These are phyloP conservation scores for Hypholoma sublateritium DNA, from an alignment of 768 basidiomycete species.

Conservation along the genomic window DNA sequence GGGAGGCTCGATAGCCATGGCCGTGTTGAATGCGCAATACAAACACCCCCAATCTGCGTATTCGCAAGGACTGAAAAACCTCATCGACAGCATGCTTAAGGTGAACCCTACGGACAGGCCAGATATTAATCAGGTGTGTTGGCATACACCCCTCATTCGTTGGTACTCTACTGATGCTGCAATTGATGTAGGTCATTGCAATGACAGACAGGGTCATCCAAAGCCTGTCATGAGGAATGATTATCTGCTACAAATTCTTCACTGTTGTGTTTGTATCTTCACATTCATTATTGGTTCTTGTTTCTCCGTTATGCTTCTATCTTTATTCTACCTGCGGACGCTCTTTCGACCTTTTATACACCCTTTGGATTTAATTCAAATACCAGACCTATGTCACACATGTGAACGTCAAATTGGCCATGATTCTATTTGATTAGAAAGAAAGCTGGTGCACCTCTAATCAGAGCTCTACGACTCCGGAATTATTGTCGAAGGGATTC, in stretches of 20 bases:
- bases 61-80: constrained; percentile 75
- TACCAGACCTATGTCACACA: not conserved
- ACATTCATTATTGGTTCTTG: not conserved
- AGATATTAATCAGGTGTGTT: constrained; percentile 75
- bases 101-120: constrained; percentile 82
- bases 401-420: not conserved
- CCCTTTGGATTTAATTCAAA: constrained; percentile 6
- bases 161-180: not conserved
- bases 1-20: constrained; percentile 97
- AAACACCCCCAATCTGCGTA: constrained; percentile 87
- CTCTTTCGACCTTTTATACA: not conserved
- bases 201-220: constrained; percentile 64
- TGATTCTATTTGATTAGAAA: no score
- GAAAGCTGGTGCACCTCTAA: no score
- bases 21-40: constrained; percentile 91
- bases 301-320: constrained; percentile 9
- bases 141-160: not conserved
- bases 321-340: constrained; percentile 13
- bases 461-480: no score
- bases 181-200: constrained; percentile 53
- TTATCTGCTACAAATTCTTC: no score
- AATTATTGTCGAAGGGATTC: no score
- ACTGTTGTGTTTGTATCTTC: constrained; percentile 3
- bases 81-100: constrained; percentile 86
- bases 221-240: constrained; percentile 36